Conservation (phyloP, 345 rosid species). For the Euphorbia pulcherrima region DNA sequence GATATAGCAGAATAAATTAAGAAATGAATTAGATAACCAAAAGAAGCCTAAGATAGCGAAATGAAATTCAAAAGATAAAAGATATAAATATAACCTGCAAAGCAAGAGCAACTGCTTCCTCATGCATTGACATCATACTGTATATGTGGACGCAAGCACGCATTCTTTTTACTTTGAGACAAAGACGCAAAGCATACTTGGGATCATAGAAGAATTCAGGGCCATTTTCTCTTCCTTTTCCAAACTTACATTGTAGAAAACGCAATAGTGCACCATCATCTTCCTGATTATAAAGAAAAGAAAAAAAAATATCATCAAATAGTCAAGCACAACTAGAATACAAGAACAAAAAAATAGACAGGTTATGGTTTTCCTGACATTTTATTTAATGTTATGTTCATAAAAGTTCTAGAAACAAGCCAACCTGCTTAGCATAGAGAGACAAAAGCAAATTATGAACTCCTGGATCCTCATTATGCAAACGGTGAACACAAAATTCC, state of each 20-base stretch:
- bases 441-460: conserved; percentile 92
- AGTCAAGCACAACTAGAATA: not conserved
- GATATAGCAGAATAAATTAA: not conserved
- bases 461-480: conserved; percentile 97
- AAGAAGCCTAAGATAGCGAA: not conserved
- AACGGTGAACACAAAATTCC: conserved; percentile 82
- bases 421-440: conserved; percentile 94
- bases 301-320: conserved; percentile 18
- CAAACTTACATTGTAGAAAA: conserved; percentile 94
- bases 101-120: conserved; percentile 99
- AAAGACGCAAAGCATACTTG: conserved; percentile 91
- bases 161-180: conserved; percentile 92
- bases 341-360: not conserved
- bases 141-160: conserved; percentile 97
- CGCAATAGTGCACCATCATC: conserved; percentile 89
- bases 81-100: conserved; percentile 56
- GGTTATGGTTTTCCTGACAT: not conserved
- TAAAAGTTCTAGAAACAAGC: conserved; percentile 18
- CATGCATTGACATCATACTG: conserved; percentile 99
- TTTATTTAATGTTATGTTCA: not conserved
- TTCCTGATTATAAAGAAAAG: conserved; percentile 45
- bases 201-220: conserved; percentile 98
- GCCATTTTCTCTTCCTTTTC: conserved; percentile 80
- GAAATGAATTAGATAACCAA: not conserved
- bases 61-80: not conserved